A percentile compares a stretch with the other conserved stretches of the same genome.
Evolutionary conservation across 345 rosid species (phyloP).

Genomic region (Brassica carinata): DNA sequence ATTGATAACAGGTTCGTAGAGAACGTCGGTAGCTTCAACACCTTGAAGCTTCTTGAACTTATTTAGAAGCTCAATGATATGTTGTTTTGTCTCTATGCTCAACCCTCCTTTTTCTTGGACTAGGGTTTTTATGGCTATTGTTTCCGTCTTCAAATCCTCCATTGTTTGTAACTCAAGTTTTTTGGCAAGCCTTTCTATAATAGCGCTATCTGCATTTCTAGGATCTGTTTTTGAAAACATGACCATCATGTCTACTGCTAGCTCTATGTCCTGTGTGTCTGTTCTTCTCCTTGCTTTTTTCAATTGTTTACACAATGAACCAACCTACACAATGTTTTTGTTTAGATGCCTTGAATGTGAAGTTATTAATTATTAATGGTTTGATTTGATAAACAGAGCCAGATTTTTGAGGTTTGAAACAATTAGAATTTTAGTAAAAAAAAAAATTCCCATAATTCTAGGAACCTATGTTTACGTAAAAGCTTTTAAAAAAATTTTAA

Average conservation of each 20-base stretch:
- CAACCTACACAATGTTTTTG: conserved; percentile 40
- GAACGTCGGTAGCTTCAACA: conserved; percentile 52
- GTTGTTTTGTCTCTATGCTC: conserved; percentile 49
- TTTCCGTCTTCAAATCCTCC: conserved; percentile 63
- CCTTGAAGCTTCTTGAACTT: conserved; percentile 64
- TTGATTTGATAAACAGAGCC: background rate
- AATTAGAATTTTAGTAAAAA: too few relatives aligned
- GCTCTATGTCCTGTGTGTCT: conserved; percentile 81
- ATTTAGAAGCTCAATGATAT: conserved; percentile 62
- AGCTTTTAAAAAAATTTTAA: too few relatives aligned
- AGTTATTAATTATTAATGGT: background rate
- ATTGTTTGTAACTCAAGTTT: conserved; percentile 63
- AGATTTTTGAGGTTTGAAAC: too few relatives aligned
- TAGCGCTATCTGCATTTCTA: conserved; percentile 67
- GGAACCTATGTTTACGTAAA: too few relatives aligned
- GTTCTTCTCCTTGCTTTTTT: conserved; percentile 62
- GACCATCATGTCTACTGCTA: conserved; percentile 81
- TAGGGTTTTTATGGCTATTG: conserved; percentile 54
- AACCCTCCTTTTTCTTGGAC: conserved; percentile 47
- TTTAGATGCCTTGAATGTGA: background rate
- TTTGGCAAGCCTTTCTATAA: conserved; percentile 68
- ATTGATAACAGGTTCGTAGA: conserved; percentile 40
- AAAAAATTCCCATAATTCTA: too few relatives aligned
- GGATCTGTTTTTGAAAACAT: conserved; percentile 61
- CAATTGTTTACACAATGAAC: conserved; percentile 54